Evolutionary conservation across 768 basidiomycete genomes (phyloP).

Genomic region (Rhodotorula toruloides): DNA sequence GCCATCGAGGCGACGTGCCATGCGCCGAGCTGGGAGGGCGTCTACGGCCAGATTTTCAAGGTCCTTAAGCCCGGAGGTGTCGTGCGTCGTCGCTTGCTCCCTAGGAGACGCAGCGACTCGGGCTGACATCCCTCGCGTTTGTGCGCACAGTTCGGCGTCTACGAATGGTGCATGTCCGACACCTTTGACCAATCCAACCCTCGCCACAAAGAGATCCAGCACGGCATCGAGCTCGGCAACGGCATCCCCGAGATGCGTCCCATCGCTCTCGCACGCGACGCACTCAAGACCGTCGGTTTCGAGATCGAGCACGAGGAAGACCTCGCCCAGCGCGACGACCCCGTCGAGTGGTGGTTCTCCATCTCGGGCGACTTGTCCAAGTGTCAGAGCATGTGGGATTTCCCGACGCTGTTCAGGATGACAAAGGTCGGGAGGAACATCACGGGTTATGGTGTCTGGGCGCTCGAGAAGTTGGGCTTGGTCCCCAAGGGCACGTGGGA

Average conservation of each 20-base stretch:
- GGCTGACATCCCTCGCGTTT: constrained; percentile 49
- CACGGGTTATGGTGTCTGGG: constrained; percentile 70
- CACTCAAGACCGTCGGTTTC: constrained; percentile 73
- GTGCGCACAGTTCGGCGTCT: constrained; percentile 82
- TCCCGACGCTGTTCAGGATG: constrained; percentile 76
- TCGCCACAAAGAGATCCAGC: constrained; percentile 80
- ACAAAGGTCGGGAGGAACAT: constrained; percentile 78
- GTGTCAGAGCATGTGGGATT: constrained; percentile 90
- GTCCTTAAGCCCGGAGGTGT: constrained; percentile 93
- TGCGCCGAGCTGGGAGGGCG: constrained; percentile 90
- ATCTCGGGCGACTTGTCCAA: constrained; percentile 88
- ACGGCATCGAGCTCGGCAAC: constrained; percentile 86
- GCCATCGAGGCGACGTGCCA: constrained; percentile 98
- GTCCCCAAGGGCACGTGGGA: constrained; percentile 88
- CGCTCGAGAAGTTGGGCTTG: constrained; percentile 70
- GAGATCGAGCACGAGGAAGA: constrained; percentile 86
- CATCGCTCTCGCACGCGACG: constrained; percentile 62
- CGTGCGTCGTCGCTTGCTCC: too few species aligned
- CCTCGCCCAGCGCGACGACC: constrained; percentile 73
- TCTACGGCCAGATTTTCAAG: constrained; percentile 86
- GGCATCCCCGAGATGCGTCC: constrained; percentile 97
- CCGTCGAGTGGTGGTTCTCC: constrained; percentile 80
- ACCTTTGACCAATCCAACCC: constrained; percentile 75
- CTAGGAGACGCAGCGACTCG: too few species aligned
- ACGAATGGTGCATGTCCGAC: constrained; percentile 99